phyloP scores from a whole-genome alignment of 1,139 yeast genomes.

The Diutina ranongensis region DNA sequence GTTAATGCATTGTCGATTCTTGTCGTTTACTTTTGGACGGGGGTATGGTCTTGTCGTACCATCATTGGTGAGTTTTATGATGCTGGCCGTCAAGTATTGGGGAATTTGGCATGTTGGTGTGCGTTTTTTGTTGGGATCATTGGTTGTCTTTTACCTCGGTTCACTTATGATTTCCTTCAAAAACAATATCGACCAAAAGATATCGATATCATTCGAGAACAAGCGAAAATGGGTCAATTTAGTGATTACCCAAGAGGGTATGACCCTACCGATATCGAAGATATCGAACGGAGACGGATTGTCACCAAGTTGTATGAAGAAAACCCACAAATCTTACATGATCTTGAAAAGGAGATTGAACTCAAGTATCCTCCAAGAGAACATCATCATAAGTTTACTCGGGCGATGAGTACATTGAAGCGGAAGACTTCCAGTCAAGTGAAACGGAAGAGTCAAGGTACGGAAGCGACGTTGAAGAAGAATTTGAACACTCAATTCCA shows the following conservation, averaged over 20 bases:
- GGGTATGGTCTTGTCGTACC: slow-evolving; percentile 39
- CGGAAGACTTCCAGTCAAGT: background rate
- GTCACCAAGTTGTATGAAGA: slow-evolving; percentile 10
- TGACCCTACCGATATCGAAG: slow-evolving; percentile 46
- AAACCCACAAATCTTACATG: background rate
- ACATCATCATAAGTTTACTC: slow-evolving; percentile 1
- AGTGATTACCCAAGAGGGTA: slow-evolving; percentile 39
- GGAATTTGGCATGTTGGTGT: slow-evolving; percentile 43
- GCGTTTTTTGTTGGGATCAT: slow-evolving; percentile 36
- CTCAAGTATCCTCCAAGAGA: background rate
- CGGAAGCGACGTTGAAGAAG: background rate
- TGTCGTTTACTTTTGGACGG: slow-evolving; percentile 50
- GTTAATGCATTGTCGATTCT: slow-evolving; percentile 38
- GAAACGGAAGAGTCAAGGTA: background rate
- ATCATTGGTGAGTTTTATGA: slow-evolving; percentile 37
- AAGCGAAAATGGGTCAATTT: slow-evolving; percentile 33
- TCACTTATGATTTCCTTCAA: slow-evolving; percentile 34
- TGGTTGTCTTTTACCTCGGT: slow-evolving; percentile 40
- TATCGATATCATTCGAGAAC: slow-evolving; percentile 43
- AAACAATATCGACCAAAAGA: slow-evolving; percentile 40
- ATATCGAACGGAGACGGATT: slow-evolving; percentile 32
- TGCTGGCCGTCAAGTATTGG: slow-evolving; percentile 45
- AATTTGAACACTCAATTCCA: slow-evolving; percentile 4
- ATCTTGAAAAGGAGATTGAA: slow-evolving; percentile 3
- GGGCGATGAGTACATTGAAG: slow-evolving; percentile 1